Conservation (phyloP, 371 early-diverging fungal genomes). For the Mucor indicus region DNA sequence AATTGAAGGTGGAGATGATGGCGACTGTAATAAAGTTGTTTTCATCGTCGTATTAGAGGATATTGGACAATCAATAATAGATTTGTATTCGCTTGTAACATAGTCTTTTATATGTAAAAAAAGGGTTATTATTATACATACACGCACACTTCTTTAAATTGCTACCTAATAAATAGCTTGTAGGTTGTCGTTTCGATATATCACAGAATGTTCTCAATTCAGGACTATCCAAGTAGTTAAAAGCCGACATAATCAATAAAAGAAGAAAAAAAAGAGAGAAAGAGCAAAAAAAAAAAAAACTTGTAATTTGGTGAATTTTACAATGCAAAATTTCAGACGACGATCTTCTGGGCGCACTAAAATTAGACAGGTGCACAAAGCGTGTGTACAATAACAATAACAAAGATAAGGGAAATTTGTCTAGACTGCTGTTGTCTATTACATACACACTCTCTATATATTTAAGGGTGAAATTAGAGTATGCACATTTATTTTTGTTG, state of each 20-base stretch:
- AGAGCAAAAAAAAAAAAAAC: background rate
- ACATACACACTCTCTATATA: no score
- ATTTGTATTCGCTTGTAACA: constrained; percentile 16
- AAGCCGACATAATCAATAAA: constrained; percentile 1
- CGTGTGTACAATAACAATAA: no score
- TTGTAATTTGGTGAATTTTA: background rate
- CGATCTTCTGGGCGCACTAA: no score
- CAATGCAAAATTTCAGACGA: background rate
- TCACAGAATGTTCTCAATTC: no score
- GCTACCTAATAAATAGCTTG: constrained; percentile 18
- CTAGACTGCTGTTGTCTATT: no score
- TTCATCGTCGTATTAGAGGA: no score
- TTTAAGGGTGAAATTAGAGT: no score
- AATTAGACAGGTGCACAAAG: no score
- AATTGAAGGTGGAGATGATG: constrained; percentile 4
- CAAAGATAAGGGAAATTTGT: no score
- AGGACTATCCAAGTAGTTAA: no score
- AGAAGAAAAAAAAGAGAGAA: background rate
- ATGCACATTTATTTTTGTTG: no score
- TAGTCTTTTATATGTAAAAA: constrained; percentile 3
- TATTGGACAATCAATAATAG: constrained; percentile 2
- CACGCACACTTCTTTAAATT: background rate
- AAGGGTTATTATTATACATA: background rate
- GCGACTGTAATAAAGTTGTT: no score
- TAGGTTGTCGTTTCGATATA: constrained; percentile 5